Percentiles rank a stretch among this genome's conserved stretches.
These are phyloP conservation scores for Amphibolis antarctica DNA, from an alignment of 106 monocot genomes.

Conservation along the genomic window DNA sequence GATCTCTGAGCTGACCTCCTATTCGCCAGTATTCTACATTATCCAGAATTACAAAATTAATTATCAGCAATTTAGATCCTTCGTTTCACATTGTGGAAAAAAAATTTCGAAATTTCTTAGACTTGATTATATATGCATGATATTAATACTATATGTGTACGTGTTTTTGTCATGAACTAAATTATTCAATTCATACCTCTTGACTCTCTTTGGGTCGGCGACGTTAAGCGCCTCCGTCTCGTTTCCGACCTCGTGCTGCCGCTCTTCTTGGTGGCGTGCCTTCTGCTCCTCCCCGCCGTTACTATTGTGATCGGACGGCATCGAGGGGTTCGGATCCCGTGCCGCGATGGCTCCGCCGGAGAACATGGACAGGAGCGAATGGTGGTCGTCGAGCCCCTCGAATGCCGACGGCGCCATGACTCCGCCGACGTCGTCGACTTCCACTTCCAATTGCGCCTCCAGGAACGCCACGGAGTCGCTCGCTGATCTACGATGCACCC, in stretches of 20 bases:
- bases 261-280: too few relatives aligned
- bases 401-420: conserved; percentile 19
- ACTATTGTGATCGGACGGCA: conserved; percentile 41
- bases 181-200: conserved; percentile 27
- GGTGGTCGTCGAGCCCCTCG: conserved; percentile 71
- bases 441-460: conserved; percentile 22
- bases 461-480: conserved; percentile 74
- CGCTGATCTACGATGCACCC: conserved; percentile 51
- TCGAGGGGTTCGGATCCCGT: conserved; percentile 14
- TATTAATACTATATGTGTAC: too few relatives aligned
- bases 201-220: conserved; percentile 72
- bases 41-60: background rate
- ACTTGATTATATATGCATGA: too few relatives aligned
- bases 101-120: too few relatives aligned
- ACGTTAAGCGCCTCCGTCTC: conserved; percentile 19
- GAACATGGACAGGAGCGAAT: conserved; percentile 93
- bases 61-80: background rate
- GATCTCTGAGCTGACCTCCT: conserved; percentile 81
- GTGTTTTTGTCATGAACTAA: background rate
- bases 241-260: conserved; percentile 5
- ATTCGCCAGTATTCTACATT: conserved; percentile 57
- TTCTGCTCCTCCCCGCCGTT: conserved; percentile 24
- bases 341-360: conserved; percentile 18
- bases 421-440: background rate
- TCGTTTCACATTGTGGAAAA: too few relatives aligned